Base-by-base conservation (phyloP, 805 yeast genomes). In the Candida broadrunensis region DNA sequence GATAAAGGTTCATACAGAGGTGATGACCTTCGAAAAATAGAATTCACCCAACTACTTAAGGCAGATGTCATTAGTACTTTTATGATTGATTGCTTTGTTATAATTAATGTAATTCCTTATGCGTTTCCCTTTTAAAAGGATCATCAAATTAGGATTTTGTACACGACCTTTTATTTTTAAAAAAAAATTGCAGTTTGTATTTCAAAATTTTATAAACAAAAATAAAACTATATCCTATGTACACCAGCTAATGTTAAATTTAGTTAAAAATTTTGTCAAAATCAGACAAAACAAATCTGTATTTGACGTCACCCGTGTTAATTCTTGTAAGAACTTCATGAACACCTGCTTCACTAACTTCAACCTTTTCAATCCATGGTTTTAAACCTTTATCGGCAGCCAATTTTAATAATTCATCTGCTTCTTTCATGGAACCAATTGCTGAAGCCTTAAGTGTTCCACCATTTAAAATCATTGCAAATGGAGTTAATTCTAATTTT, bases 231-330 rank as follows among this genome's bases (percentile, higher is more conserved):
- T n/a, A n/a, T n/a, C n/a, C n/a, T n/a, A n/a, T n/a, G n/a, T n/a
- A n/a, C n/a, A n/a, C n/a, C n/a, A n/a, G n/a, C n/a, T n/a, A n/a
- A n/a, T n/a, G n/a, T n/a, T n/a, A n/a, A n/a, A n/a, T n/a, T n/a
- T n/a, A n/a, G 4, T 20, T n/a, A 51, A 73, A 73, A 2, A 67
- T 71, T 52, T 75, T 64, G 50, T 80, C 77, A 56, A 65, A 79
- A 17, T 77, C 80, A 37, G 75, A 72, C 47, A 83, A 63, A 5
- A 81, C 82, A 53, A 77, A 78, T 67, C 88, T 75, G 60, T 65
- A 70, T 39, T 61, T 60, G 36, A 62, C 72, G 16, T 62, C 67
- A 35, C 64, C 61, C 18, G 54, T 44, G 33, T 56, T 57, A 35
- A 61, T 57, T 46, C 63, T 60, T 35, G 54, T 55, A 50, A 70